A percentile compares a stretch with the other conserved stretches of the same genome.
phyloP scores from a whole-genome alignment of 495 filamentous ascomycete species.

The Xylaria intraflava region DNA sequence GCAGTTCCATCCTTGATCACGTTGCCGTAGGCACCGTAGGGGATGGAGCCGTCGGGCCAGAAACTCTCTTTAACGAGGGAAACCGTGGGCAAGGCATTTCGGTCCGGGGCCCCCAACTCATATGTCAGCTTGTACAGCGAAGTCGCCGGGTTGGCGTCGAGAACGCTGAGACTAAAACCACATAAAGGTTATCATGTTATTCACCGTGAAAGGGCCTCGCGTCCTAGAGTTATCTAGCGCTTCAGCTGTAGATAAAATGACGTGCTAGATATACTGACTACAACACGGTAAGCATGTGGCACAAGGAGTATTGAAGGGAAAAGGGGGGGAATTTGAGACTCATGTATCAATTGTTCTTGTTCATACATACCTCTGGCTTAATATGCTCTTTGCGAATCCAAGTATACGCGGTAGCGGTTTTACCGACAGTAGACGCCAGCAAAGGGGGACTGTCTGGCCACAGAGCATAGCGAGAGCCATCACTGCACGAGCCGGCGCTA shows the following conservation, averaged over 20 bases:
- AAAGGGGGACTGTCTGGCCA: slow-evolving; percentile 30
- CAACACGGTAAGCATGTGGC: not conserved
- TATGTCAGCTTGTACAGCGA: slow-evolving; percentile 23
- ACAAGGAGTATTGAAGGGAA: not conserved
- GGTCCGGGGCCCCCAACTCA: slow-evolving; percentile 1
- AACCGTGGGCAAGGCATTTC: slow-evolving; percentile 15
- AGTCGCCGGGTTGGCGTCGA: slow-evolving; percentile 17
- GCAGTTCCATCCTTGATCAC: slow-evolving; percentile 21
- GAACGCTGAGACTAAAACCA: slow-evolving; percentile 2
- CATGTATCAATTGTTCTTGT: not conserved
- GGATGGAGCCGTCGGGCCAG: slow-evolving; percentile 21
- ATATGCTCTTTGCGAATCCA: slow-evolving; percentile 28
- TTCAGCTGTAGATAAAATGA: not conserved
- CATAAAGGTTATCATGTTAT: not conserved
- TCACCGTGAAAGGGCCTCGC: not conserved
- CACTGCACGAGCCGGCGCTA: slow-evolving; percentile 17
- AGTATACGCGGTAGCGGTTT: slow-evolving; percentile 20
- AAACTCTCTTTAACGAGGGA: slow-evolving; percentile 18
- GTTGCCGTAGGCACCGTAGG: slow-evolving; percentile 26
- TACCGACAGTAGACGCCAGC: slow-evolving; percentile 10
- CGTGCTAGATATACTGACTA: slow-evolving; percentile 3
- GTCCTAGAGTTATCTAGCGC: not conserved
- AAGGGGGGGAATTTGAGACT: not conserved
- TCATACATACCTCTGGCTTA: slow-evolving; percentile 4
- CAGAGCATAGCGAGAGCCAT: slow-evolving; percentile 20